phyloP scores from a whole-genome alignment of 495 filamentous ascomycete genomes.

The Penicillium psychrofluorescens region DNA sequence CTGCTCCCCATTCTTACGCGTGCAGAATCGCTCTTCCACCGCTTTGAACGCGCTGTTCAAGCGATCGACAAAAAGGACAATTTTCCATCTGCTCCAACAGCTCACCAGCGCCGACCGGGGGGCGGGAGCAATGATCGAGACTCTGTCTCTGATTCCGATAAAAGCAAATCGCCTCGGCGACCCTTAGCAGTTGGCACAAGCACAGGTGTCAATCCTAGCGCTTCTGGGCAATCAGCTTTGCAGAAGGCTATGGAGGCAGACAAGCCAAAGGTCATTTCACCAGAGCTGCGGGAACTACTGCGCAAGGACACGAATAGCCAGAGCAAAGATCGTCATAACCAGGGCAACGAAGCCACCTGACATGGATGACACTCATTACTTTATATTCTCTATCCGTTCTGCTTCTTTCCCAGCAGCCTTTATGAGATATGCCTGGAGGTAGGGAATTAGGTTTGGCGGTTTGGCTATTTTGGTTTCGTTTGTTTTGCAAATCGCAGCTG shows the following conservation, averaged over 20 bases:
- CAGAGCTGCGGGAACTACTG: constrained; percentile 70
- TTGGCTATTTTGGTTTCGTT: too few relatives aligned
- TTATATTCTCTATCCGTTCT: too few relatives aligned
- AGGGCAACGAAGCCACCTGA: too few relatives aligned
- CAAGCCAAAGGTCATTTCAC: constrained; percentile 64
- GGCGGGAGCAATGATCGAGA: constrained; percentile 2
- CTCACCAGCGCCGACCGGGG: constrained; percentile 42
- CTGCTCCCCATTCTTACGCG: constrained; percentile 74
- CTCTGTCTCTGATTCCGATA: constrained; percentile 7
- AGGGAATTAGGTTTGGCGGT: too few relatives aligned
- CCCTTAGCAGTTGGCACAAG: constrained; percentile 15
- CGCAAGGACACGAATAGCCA: constrained; percentile 50
- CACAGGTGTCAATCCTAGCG: constrained; percentile 12
- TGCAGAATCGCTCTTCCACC: constrained; percentile 79
- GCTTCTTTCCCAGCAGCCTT: too few relatives aligned
- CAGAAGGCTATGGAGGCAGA: constrained; percentile 14
- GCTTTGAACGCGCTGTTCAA: constrained; percentile 81
- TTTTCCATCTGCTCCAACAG: constrained; percentile 60
- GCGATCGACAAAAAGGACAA: constrained; percentile 79
- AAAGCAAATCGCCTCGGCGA: constrained; percentile 29
- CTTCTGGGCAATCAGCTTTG: constrained; percentile 10
- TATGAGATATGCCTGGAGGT: too few relatives aligned
- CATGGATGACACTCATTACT: too few relatives aligned
- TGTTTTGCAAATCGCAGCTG: too few relatives aligned
- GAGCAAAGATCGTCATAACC: constrained; percentile 1